These are phyloP conservation scores for Nothophytophthora sp. DNA, from an alignment of 352 stramenopile species.

Conservation along the genomic window DNA sequence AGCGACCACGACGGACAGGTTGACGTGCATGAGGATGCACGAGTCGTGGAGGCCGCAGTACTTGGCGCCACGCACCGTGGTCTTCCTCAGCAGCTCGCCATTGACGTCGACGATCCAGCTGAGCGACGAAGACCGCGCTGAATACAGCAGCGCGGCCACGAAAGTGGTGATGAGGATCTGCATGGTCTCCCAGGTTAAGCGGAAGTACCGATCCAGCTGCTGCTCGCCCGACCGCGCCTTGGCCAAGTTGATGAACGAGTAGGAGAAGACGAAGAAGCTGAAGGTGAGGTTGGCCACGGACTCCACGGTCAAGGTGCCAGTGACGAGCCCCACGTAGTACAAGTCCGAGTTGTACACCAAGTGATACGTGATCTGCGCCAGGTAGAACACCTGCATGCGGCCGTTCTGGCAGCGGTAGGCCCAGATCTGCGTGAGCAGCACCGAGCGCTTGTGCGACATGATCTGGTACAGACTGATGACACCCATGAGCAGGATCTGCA, in stretches of 20 bases:
- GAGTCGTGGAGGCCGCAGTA: constrained; percentile 4
- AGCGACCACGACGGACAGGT: background rate
- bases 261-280: constrained; percentile 8
- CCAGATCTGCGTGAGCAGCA: constrained; percentile 17
- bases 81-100: constrained; percentile 3
- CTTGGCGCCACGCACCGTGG: background rate
- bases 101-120: background rate
- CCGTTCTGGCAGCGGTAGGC: constrained; percentile 12
- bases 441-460: constrained; percentile 8
- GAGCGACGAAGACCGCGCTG: background rate
- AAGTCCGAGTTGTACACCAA: constrained; percentile 1
- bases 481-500: constrained; percentile 11
- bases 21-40: constrained; percentile 2
- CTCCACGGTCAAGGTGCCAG: constrained; percentile 6
- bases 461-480: constrained; percentile 5
- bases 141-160: background rate
- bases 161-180: background rate
- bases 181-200: constrained; percentile 5
- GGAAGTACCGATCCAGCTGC: constrained; percentile 7
- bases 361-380: constrained; percentile 8
- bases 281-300: constrained; percentile 5
- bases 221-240: constrained; percentile 1
- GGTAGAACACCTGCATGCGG: constrained; percentile 5
- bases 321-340: constrained; percentile 6
- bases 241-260: constrained; percentile 2